These are phyloP conservation scores for Stagonosporopsis cucurbitacearum DNA, from an alignment of 2,329 filamentous ascomycete genomes.

Conservation along the genomic window DNA sequence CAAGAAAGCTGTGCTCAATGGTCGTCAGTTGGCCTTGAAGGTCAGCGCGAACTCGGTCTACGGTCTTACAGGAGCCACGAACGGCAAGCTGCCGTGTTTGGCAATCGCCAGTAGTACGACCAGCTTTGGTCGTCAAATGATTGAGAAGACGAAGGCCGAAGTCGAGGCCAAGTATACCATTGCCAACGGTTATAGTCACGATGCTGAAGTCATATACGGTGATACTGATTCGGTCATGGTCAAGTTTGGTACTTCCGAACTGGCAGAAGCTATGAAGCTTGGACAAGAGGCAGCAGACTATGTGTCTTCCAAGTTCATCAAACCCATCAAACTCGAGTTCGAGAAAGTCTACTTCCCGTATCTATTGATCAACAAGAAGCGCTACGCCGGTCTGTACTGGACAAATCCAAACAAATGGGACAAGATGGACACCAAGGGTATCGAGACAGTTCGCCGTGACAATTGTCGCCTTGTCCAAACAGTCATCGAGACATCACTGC, in stretches of 20 bases:
- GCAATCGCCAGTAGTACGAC: constrained; percentile 97
- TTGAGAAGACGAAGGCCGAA: constrained; percentile 96
- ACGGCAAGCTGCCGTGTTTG: constrained; percentile 93
- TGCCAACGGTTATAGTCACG: constrained; percentile 90
- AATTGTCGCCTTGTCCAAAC: constrained; percentile 96
- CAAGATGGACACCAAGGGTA: constrained; percentile 99
- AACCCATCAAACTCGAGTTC: constrained; percentile 98
- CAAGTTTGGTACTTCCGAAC: constrained; percentile 89
- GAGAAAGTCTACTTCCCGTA: constrained; percentile 99
- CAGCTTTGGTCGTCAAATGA: constrained; percentile 97
- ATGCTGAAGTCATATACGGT: constrained; percentile 97
- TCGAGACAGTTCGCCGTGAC: constrained; percentile 95
- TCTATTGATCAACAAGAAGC: constrained; percentile 99
- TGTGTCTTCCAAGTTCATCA: constrained; percentile 91
- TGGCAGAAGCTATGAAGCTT: constrained; percentile 89
- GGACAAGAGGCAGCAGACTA: constrained; percentile 90
- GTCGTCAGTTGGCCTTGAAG: constrained; percentile 94
- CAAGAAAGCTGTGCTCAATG: constrained; percentile 97
- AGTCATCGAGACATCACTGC: constrained; percentile 93
- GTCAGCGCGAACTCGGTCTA: constrained; percentile 98
- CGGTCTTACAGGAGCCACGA: constrained; percentile 93
- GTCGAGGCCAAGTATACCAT: constrained; percentile 90
- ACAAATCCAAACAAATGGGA: constrained; percentile 93
- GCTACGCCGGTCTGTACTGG: constrained; percentile 98
- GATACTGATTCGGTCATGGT: constrained; percentile 99